These are phyloP conservation scores for Paraconiothyrium sp. DNA, from an alignment of 2,329 filamentous ascomycete genomes.

Conservation along the genomic window DNA sequence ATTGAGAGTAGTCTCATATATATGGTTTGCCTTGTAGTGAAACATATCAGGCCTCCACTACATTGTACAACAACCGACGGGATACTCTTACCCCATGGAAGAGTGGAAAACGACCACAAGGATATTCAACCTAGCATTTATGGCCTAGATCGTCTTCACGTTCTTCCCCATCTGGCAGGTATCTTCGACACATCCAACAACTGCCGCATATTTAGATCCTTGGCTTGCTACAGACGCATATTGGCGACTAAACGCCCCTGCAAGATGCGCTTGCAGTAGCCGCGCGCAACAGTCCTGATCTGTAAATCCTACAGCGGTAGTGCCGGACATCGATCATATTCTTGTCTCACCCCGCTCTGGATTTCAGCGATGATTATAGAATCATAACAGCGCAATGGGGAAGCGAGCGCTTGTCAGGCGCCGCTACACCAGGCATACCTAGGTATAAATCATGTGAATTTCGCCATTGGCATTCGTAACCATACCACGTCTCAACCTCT, in stretches of 20 bases:
- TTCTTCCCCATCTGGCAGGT: background rate
- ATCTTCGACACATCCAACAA: background rate
- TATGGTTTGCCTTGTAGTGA: background rate
- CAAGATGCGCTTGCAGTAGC: background rate
- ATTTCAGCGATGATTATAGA: background rate
- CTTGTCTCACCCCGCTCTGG: background rate
- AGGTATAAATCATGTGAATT: background rate
- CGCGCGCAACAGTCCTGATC: background rate
- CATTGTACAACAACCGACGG: background rate
- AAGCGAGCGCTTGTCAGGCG: background rate
- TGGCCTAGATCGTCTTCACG: background rate
- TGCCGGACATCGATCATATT: background rate
- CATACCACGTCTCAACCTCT: background rate
- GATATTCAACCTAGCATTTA: background rate
- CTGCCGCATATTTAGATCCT: slow-evolving; percentile 3
- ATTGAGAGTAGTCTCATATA: background rate
- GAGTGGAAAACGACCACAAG: background rate
- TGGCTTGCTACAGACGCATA: background rate
- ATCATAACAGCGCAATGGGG: background rate
- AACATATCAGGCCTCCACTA: background rate
- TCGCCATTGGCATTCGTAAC: background rate
- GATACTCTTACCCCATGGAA: background rate
- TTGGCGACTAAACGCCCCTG: background rate
- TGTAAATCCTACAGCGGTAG: background rate
- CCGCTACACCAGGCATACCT: background rate